These are phyloP conservation scores for Salix arbutifolia DNA, from an alignment of 345 rosid genomes.

Conservation along the genomic window DNA sequence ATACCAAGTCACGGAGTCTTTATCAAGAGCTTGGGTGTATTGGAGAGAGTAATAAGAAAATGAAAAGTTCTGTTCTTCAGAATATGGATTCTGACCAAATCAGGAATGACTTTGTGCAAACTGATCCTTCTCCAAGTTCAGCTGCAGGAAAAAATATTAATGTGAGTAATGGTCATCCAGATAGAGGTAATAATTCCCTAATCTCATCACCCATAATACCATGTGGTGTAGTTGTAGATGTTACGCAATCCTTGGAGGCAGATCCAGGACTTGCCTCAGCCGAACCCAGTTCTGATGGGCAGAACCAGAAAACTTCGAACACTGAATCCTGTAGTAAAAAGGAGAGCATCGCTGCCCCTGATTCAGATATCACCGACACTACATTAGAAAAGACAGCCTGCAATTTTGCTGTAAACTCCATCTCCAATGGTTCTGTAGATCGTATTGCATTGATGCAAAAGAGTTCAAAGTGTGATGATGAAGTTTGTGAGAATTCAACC, in stretches of 20 bases:
- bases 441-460: conserved; percentile 27
- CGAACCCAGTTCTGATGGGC: conserved; percentile 32
- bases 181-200: conserved; percentile 33
- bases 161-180: conserved; percentile 24
- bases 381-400: conserved; percentile 34
- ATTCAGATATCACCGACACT: conserved; percentile 31
- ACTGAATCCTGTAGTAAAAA: conserved; percentile 31
- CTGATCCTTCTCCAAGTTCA: conserved; percentile 31
- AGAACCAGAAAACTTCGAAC: conserved; percentile 26
- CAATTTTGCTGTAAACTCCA: conserved; percentile 34
- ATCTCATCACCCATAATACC: conserved; percentile 22
- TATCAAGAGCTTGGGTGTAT: conserved; percentile 35
- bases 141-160: conserved; percentile 26
- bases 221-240: conserved; percentile 21
- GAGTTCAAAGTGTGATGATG: conserved; percentile 29
- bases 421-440: conserved; percentile 35
- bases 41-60: conserved; percentile 44
- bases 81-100: conserved; percentile 28
- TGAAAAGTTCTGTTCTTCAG: conserved; percentile 25
- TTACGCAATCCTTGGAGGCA: conserved; percentile 26
- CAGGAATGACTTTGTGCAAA: conserved; percentile 25
- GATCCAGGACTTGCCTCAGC: conserved; percentile 26
- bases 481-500: conserved; percentile 37
- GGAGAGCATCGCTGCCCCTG: conserved; percentile 28
- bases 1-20: conserved; percentile 37